Conservation (phyloP, 192 early-diverging fungal genomes). For the Diversispora eburnea region DNA sequence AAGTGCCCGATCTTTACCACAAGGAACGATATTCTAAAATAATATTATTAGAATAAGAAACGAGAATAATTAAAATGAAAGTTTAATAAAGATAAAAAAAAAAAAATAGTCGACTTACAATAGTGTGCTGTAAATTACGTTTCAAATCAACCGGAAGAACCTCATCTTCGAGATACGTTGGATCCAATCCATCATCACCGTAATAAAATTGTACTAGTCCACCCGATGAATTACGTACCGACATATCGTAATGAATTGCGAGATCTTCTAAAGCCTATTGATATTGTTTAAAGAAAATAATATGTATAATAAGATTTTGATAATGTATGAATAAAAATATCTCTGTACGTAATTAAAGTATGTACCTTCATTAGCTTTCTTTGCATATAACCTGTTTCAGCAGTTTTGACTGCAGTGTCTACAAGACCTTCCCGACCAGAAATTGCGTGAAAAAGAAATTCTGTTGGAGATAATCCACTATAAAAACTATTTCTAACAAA, state of each 20-base stretch:
- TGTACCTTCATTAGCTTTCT: slow-evolving; percentile 86
- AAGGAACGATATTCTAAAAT: slow-evolving; percentile 11
- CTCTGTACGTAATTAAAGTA: neutral
- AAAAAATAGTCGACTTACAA: slow-evolving; percentile 25
- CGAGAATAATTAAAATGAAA: neutral
- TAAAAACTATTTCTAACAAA: slow-evolving; percentile 98
- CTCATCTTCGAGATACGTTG: slow-evolving; percentile 87
- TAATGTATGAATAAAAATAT: neutral
- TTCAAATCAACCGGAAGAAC: slow-evolving; percentile 83
- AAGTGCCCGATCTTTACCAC: slow-evolving; percentile 39
- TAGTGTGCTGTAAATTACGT: slow-evolving; percentile 72
- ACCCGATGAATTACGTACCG: slow-evolving; percentile 90
- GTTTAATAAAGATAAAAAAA: neutral
- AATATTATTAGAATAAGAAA: neutral
- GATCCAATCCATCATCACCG: slow-evolving; percentile 96
- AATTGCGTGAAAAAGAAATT: slow-evolving; percentile 99
- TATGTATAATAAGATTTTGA: slow-evolving; percentile 1
- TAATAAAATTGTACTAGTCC: slow-evolving; percentile 92
- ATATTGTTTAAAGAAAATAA: slow-evolving; percentile 14
- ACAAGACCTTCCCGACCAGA: slow-evolving; percentile 99
- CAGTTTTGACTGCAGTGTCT: slow-evolving; percentile 99
- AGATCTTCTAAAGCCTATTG: slow-evolving; percentile 88
- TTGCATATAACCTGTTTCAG: slow-evolving; percentile 99
- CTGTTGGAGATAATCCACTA: slow-evolving; percentile 89
- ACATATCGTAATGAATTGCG: slow-evolving; percentile 90